Evolutionary conservation across 768 basidiomycete species (phyloP), one percentile per base, ranked within the genome.

Genomic region (Inosperma sp.): DNA sequence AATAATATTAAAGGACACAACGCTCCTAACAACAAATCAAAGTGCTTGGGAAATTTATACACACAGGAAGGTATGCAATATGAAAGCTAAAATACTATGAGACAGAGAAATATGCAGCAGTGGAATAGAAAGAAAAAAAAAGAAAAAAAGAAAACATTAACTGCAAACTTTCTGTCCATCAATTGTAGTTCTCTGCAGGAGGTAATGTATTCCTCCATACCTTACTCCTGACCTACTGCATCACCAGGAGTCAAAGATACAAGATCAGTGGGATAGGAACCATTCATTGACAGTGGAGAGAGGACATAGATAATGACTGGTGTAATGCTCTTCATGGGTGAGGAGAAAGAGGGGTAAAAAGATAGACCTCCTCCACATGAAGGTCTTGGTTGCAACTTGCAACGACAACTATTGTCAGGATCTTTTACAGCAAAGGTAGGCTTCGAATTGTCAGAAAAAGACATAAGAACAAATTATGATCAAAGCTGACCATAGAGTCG

Each of bases 311-410:
- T 29, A 14, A 4, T 3, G 42, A 29, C 42, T 43, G 42, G 30
- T 29, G 27, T 7, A 43, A 43, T 30, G 42, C 7, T 5, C 7
- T 9, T 43, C 27, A 29, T 43, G 42, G 42, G 42, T 29, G 42
- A 43, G 42, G 27, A 17, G 42, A 43, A 3, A 43, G 42, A 19
- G 26, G 42, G 4, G 42, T 43, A 43, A 43, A 43, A 29, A 27
- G 42, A 43, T 42, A 27, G 41, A 42, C 42, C 42, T 43, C 42
- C 42, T 43, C n/a, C n/a, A n/a, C 42, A 43, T 43, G 2, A 30
- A 19, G 42, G 26, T 43, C 27, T 29, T 29, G 27, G 14, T 43
- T 43, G 42, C 42, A n/a, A n/a, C n/a, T n/a, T n/a, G n/a, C n/a
- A n/a, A n/a, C n/a, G 10, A 43, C 42, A 13, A 19, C 10, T 43